Base-by-base conservation (phyloP, 768 basidiomycete species). In the Naganishia onofrii region DNA sequence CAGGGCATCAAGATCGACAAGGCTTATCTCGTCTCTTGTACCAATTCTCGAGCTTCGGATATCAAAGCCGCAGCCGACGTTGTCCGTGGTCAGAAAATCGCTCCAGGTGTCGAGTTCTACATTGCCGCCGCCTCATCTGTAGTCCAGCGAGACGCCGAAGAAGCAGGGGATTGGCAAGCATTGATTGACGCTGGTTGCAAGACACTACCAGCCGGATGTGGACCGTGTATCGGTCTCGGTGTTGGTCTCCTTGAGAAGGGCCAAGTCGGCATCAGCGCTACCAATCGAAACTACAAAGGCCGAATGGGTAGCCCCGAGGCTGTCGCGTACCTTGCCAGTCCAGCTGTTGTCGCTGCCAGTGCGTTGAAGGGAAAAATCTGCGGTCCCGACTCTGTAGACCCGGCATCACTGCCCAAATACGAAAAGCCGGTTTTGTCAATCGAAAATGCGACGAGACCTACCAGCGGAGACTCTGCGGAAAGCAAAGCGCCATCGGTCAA, bases 231-330 rank as follows among this genome's bases (percentile, higher is more conserved):
- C 72, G 96, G 96, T 26, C 86, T 99, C 5, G 96, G 96, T 1
- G 89, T 88, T 0, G 96, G 96, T 13, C 82, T 98, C 66, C 83
- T 99, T 42, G 90, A 97, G 79, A 94, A 98, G 73, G 96, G 95
- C 1, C 86, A 99, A 81, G 89, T 89, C 0, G 95, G 96, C 0
- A 98, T 99, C 78, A 95, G 93, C 73, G 96, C 96, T 4, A 98
- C 95, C 8, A 99, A 99, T 82, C 85, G 96, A 82, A 99, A 99
- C 78, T 99, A 97, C 84, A 98, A 99, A 84, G 96, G 96, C 3
- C 86, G 96, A 4, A 99, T 99, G 96, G 96, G 96, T 0, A 88
- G 89, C 73, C 95, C 96, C 0, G 91, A 92, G 64, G 95, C 96
- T 0, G 87, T 90, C 74, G 95, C 96, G 0, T 98, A 98, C 82